Evolutionary conservation across 1,139 yeast genomes (phyloP), one percentile per base, ranked within the genome.

Genomic region (Yamadazyma blattariae): DNA sequence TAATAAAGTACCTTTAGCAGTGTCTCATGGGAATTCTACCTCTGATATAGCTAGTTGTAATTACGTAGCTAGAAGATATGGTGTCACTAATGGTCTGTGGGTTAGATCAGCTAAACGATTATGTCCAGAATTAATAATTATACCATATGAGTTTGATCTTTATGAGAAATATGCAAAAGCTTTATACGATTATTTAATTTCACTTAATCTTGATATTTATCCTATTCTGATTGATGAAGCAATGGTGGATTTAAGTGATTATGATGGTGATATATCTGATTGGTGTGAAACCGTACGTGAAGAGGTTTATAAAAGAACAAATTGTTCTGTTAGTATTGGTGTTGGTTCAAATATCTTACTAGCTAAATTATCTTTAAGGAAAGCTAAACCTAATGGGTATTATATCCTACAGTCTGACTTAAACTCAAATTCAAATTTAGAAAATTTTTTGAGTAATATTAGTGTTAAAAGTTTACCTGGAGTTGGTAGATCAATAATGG

Each of bases 151-250:
- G 40, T 90, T 89, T 56, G 79, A 73, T 6, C 71, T 74, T 5
- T 89, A 90, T 53, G 95, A 86, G 50, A 52, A 55, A 25, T 50
- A 42, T 34, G 68, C 75, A 1, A 54, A 54, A 20, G 56, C 73
- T 63, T 42, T 88, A 81, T 39, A 72, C 69, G 44, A 62, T 52
- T 45, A 78, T 76, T 51, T 92, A 73, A 54, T 72, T 53, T 20
- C 69, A 52, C 17, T 55, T 74, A 37, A 52, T 57, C 73, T 85
- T 32, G 85, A 82, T 46, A 72, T 92, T 2, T 70, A 79, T 29
- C 97, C 98, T 0, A 89, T 92, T 0, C 88, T 94, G 48, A 81
- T 92, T 5, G 98, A 92, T 57, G 98, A 92, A 52, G 96, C 88
- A 0, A 61, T 92, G 20, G 59, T 90, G 11, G 96, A 90, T 47